phyloP scores from a whole-genome alignment of 805 yeast species.

The Scheffersomyces amazonensis region DNA sequence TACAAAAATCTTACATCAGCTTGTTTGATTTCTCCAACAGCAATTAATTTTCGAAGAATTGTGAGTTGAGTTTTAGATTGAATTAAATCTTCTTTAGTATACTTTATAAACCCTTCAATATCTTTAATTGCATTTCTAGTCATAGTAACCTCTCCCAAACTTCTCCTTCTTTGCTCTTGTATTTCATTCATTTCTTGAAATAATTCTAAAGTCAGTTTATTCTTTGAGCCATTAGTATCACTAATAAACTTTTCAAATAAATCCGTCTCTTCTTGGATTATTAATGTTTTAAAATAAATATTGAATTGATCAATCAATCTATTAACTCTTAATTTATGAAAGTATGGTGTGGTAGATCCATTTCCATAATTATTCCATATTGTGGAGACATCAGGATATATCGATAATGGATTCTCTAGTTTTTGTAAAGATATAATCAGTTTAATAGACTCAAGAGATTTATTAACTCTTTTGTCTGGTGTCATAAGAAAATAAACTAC shows the following conservation, averaged over 20 bases:
- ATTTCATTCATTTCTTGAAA: constrained; percentile 19
- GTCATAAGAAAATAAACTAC: constrained; percentile 18
- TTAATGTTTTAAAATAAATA: constrained; percentile 42
- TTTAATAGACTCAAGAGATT: constrained; percentile 15
- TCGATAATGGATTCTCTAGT: constrained; percentile 15
- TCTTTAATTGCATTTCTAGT: constrained; percentile 27
- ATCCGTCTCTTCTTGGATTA: constrained; percentile 15
- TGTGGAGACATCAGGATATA: constrained; percentile 16
- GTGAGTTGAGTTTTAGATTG: constrained; percentile 24
- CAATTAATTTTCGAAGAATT: constrained; percentile 33
- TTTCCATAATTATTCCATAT: constrained; percentile 27
- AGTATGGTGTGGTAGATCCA: constrained; percentile 22
- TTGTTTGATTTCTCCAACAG: constrained; percentile 30
- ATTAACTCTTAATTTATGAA: constrained; percentile 47
- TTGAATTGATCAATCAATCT: constrained; percentile 48
- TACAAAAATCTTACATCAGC: constrained; percentile 24
- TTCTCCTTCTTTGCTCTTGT: constrained; percentile 17
- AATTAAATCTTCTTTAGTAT: constrained; percentile 41
- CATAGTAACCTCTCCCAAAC: constrained; percentile 22
- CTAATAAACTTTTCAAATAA: constrained; percentile 6
- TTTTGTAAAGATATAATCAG: constrained; percentile 23
- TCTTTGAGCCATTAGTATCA: background rate
- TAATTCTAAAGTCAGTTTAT: constrained; percentile 29
- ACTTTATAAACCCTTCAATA: constrained; percentile 47
- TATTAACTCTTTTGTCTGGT: constrained; percentile 9